These are phyloP conservation scores for Tylopilus vinaceipallidus DNA, from an alignment of 768 basidiomycete genomes.

Conservation along the genomic window DNA sequence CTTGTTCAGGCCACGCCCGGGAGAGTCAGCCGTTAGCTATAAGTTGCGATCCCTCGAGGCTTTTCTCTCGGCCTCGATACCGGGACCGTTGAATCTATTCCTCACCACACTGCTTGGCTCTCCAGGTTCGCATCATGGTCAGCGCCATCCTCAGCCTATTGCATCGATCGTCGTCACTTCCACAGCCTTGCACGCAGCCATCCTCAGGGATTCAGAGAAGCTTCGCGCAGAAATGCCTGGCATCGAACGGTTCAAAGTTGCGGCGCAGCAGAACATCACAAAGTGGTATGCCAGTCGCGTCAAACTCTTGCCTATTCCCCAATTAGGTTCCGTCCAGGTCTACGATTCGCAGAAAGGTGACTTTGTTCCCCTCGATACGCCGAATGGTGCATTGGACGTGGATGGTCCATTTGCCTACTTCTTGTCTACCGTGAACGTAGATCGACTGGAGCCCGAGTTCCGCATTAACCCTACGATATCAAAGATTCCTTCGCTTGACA, in stretches of 20 bases:
- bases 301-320: slow-evolving; percentile 49
- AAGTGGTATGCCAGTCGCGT: slow-evolving; percentile 67
- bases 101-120: slow-evolving; percentile 44
- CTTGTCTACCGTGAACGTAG: slow-evolving; percentile 76
- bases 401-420: slow-evolving; percentile 87
- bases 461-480: slow-evolving; percentile 66
- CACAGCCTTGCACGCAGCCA: slow-evolving; percentile 79
- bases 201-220: slow-evolving; percentile 78
- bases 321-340: slow-evolving; percentile 44
- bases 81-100: slow-evolving; percentile 52
- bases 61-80: slow-evolving; percentile 39
- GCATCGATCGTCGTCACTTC: slow-evolving; percentile 84
- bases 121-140: slow-evolving; percentile 21
- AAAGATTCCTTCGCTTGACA: slow-evolving; percentile 40
- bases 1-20: slow-evolving; percentile 55
- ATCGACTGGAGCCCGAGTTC: slow-evolving; percentile 83
- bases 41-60: slow-evolving; percentile 56
- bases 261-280: slow-evolving; percentile 71
- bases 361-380: slow-evolving; percentile 46
- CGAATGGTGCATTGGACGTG: slow-evolving; percentile 43
- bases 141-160: slow-evolving; percentile 23
- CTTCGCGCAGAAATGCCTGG: slow-evolving; percentile 70
- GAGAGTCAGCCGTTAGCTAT: slow-evolving; percentile 35
- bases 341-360: slow-evolving; percentile 53
- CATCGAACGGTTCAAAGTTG: slow-evolving; percentile 83